Evolutionary conservation across 345 rosid species (phyloP), one percentile per base, ranked within the genome.

Genomic region (Dovyalis caffra): DNA sequence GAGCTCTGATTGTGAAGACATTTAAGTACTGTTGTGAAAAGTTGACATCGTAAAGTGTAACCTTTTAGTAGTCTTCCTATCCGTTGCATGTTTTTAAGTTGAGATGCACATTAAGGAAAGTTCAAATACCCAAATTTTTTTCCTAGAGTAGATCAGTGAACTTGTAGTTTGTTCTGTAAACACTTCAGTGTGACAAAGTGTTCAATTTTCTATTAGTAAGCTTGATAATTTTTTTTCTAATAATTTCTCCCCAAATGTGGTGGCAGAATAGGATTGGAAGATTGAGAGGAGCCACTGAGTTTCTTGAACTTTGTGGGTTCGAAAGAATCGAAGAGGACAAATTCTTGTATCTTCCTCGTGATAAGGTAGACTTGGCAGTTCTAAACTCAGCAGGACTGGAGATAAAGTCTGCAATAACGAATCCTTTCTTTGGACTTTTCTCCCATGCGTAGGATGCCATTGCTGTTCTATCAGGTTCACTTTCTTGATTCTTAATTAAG

Each of bases 261-360:
- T 31, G 63, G 70, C 86, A 91, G 90, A 92, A 86, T 49, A 87
- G 92, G 71, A 86, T 91, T 38, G 95, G 90, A 66, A 80, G 87
- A 70, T 47, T 88, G 38, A 63, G 74, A 76, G 91, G 84, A 83
- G 94, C 90, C 15, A 67, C 81, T 6, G 90, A 89, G 83, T 91
- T 94, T 86, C 90, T 94, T 56, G 90, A 90, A 85, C 91, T 94
- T 74, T 92, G 99, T 43, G 97, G 95, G 29, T 94, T 92, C 68
- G 88, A 86, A 80, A 88, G 70, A 81, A 86, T 68, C 11, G 86
- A 86, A 74, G 89, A 69, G n/a, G 84, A 70, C 11, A 71, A 83
- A 70, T 88, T 84, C 78, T 74, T 92, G 87, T 57, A 62, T 81
- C 86, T 94, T 61, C 83, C 90, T 0, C 62, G 68, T 0, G 83